Evolutionary conservation across 441 rosid species (phyloP).

Genomic region (Brassica balearica): DNA sequence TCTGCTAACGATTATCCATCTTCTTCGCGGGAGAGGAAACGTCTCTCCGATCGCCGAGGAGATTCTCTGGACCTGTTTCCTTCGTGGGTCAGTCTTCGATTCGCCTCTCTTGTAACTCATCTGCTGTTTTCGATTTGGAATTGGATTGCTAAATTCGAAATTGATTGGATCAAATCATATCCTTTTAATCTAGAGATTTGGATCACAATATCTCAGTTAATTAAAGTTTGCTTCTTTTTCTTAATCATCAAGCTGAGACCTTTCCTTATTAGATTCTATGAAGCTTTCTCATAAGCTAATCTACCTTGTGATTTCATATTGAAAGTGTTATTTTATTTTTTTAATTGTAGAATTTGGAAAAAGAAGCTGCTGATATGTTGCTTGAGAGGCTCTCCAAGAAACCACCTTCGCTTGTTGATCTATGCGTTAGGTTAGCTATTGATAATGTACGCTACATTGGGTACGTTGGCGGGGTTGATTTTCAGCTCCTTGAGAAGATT

Average conservation of each 20-base stretch:
- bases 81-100: conserved; percentile 24
- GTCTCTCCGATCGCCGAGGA: conserved; percentile 33
- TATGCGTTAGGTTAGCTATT: conserved; percentile 64
- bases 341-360: neutral
- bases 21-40: conserved; percentile 8
- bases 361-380: conserved; percentile 35
- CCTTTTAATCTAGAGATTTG: neutral
- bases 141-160: conserved; percentile 4
- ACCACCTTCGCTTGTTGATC: conserved; percentile 81
- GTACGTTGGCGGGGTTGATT: conserved; percentile 88
- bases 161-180: conserved; percentile 18
- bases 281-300: neutral
- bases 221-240: conserved; percentile 9
- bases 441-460: conserved; percentile 72
- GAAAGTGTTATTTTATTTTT: neutral
- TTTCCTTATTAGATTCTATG: neutral
- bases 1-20: neutral
- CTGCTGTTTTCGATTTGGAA: conserved; percentile 27
- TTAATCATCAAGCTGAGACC: neutral
- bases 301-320: conserved; percentile 4
- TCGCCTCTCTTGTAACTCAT: conserved; percentile 6
- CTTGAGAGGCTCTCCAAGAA: conserved; percentile 35
- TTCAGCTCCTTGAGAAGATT: conserved; percentile 73
- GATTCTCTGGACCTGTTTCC: conserved; percentile 1
- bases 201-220: neutral